A percentile compares a stretch with the other conserved stretches of the same genome.
Evolutionary conservation across 768 basidiomycete species (phyloP).

Genomic region (Boletus eberwhitei): DNA sequence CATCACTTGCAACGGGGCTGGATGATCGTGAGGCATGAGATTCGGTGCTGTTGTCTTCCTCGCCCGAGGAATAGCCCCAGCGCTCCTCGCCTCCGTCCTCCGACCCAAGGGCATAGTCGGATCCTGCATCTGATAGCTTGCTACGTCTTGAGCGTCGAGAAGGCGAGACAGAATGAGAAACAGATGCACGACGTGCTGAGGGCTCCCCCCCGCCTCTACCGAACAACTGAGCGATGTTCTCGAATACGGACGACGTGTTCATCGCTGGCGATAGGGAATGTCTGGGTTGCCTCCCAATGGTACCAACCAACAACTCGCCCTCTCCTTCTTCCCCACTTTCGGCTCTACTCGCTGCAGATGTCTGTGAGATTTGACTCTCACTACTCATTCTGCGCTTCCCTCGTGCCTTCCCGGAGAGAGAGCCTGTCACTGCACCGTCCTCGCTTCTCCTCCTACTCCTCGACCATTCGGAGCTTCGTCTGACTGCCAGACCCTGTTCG

Average conservation of each 20-base stretch:
- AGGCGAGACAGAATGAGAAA: slow-evolving; percentile 52
- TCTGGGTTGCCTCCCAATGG: slow-evolving; percentile 29
- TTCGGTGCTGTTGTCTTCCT: slow-evolving; percentile 55
- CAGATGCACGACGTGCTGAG: slow-evolving; percentile 47
- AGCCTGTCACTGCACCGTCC: slow-evolving; percentile 34
- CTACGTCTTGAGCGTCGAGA: slow-evolving; percentile 48
- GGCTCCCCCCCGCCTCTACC: slow-evolving; percentile 44
- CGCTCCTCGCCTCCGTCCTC: slow-evolving; percentile 66
- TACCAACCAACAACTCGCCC: slow-evolving; percentile 27
- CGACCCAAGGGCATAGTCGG: slow-evolving; percentile 53
- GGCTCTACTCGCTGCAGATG: slow-evolving; percentile 39
- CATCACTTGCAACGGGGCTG: slow-evolving; percentile 45
- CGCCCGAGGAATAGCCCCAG: slow-evolving; percentile 93
- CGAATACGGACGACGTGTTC: slow-evolving; percentile 49
- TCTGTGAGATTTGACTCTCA: slow-evolving; percentile 38
- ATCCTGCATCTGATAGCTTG: slow-evolving; percentile 53
- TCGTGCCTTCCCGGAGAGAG: slow-evolving; percentile 26
- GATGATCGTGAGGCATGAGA: slow-evolving; percentile 21
- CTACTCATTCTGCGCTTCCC: slow-evolving; percentile 44
- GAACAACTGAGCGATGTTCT: slow-evolving; percentile 68
- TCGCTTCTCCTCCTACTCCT: slow-evolving; percentile 48
- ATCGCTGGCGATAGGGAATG: slow-evolving; percentile 37
- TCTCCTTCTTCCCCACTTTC: slow-evolving; percentile 38
- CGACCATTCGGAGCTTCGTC: slow-evolving; percentile 55
- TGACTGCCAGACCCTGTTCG: slow-evolving; percentile 38